Evolutionary conservation across 192 early-diverging fungal genomes (phyloP).

Genomic region (Umbelopsis ramanniana): DNA sequence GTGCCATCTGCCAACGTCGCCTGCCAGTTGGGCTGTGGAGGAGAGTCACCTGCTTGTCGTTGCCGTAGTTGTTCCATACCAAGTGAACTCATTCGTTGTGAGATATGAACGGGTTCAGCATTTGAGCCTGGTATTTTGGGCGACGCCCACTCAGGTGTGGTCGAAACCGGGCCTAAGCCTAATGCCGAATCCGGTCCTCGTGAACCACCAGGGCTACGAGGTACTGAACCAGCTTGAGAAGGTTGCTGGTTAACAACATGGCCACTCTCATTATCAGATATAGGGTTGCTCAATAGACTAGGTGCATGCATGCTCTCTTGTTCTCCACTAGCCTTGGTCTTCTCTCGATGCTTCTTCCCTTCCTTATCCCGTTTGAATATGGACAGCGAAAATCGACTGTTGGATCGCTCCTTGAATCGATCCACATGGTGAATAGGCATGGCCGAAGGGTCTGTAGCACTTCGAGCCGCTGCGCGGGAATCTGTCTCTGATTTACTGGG

Average conservation of each 20-base stretch:
- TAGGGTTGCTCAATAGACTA: conserved; percentile 8
- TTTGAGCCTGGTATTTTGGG: not conserved
- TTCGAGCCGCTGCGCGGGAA: not conserved
- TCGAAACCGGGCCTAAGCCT: not conserved
- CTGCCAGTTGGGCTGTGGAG: not conserved
- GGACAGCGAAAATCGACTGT: conserved; percentile 4
- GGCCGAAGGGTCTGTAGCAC: conserved; percentile 6
- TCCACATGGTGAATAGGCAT: conserved; percentile 3
- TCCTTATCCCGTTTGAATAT: conserved; percentile 22
- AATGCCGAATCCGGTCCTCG: conserved; percentile 9
- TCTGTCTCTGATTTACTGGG: not conserved
- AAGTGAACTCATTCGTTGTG: conserved; percentile 18
- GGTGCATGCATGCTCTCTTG: conserved; percentile 7
- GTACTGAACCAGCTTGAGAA: not conserved
- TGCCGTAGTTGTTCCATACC: conserved; percentile 2
- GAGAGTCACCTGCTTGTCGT: not conserved
- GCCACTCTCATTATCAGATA: conserved; percentile 8
- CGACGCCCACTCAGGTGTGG: conserved; percentile 5
- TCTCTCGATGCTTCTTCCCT: not conserved
- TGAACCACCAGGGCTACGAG: not conserved
- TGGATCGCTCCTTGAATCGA: conserved; percentile 1
- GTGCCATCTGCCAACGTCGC: conserved; percentile 4
- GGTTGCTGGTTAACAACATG: not conserved
- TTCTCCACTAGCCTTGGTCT: not conserved
- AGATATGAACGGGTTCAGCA: not conserved